Evolutionary conservation across 129 eudicot genomes (phyloP).

Genomic region (Artemisia tridentata): DNA sequence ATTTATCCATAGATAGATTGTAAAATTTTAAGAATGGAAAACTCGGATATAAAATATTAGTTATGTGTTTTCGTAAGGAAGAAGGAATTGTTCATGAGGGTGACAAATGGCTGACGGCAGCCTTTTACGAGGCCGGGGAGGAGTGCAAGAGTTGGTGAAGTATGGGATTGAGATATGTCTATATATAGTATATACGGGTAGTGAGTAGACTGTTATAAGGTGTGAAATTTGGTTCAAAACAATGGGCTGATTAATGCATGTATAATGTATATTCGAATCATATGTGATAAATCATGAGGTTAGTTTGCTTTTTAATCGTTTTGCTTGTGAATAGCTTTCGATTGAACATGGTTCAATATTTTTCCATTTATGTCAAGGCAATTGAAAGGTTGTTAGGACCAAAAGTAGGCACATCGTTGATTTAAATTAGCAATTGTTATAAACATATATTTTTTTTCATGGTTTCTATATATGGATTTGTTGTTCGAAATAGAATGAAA

Average conservation of each 20-base stretch:
- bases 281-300: conserved; percentile 21
- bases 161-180: conserved; percentile 25
- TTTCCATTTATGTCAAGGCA: background rate
- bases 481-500: background rate
- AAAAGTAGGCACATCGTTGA: background rate
- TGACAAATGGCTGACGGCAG: conserved; percentile 23
- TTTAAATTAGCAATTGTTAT: background rate
- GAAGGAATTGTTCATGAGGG: conserved; percentile 21
- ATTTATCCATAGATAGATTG: conserved; percentile 1
- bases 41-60: background rate
- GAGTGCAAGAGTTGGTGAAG: conserved; percentile 18
- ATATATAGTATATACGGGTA: conserved; percentile 20
- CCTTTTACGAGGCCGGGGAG: conserved; percentile 7
- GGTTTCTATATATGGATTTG: no score
- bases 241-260: background rate
- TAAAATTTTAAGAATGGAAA: background rate
- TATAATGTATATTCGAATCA: conserved; percentile 11
- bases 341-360: background rate
- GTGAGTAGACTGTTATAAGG: conserved; percentile 5
- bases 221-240: conserved; percentile 14
- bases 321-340: conserved; percentile 6
- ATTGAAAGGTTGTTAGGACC: background rate
- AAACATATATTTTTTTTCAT: no score
- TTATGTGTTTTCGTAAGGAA: conserved; percentile 24
- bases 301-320: conserved; percentile 17